Base-by-base conservation (phyloP, 495 filamentous ascomycete genomes). In the Aspergillus biplanus region DNA sequence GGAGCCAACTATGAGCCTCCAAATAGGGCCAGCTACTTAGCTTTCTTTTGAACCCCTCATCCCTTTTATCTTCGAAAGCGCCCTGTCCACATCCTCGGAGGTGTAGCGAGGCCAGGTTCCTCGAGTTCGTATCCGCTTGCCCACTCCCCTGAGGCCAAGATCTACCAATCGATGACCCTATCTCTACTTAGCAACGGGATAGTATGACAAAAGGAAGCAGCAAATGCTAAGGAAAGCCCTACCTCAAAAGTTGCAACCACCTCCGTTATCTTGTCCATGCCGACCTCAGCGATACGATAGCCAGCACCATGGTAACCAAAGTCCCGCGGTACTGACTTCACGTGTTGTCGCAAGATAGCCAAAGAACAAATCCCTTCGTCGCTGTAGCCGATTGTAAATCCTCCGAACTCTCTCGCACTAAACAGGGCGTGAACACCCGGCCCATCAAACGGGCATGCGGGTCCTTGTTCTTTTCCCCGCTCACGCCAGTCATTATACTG, bases 241-340 rank as follows among this genome's bases (percentile, higher is more conserved):
- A 54, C 49, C 58, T 60, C 48, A 9, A 53, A 54, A n/a, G 58
- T 61, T 6, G 58, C 49, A 46, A 61, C 58, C 31, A 61, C 35
- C 33, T 54, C 27, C 9, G 52, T 3, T 12, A 60, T 15, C 13
- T 33, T 13, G 1, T 47, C 7, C 50, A 61, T 2, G 1, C 16
- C 21, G 34, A 61, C 33, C 15, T 61, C 37, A 46, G 33, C 32
- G 4, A 1, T 4, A 21, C 27, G 6, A 21, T 7, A 33, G 27
- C n/a, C 34, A 8, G 7, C 4, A 7, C 7, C 34, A 33, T 46
- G 3, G 12, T 33, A 16, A 21, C 21, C 37, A 44, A 52, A n/a
- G 7, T 0, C 12, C 16, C 7, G 8, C 21, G 21, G 21, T 27
- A 33, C 18, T 33, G 33, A 16, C 13, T 49, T n/a, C 21, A 27